Conservation (phyloP, 2,329 filamentous ascomycete species). For the Westerdykella aurantiaca region DNA sequence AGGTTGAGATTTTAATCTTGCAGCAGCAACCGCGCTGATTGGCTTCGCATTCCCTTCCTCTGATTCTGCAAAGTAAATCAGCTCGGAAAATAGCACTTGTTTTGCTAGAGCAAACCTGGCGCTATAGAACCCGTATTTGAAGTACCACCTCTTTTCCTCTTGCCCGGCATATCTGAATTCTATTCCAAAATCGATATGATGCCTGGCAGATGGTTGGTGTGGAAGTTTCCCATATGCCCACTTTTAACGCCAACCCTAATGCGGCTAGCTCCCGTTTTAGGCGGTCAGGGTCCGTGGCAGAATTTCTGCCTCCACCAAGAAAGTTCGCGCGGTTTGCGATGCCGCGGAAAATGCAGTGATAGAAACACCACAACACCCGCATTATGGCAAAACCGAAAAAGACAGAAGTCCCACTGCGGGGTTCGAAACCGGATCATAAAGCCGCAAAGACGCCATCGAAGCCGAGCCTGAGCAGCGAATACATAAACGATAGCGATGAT, state of each 20-base stretch:
- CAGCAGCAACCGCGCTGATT: slow-evolving; percentile 31
- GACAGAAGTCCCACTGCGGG: slow-evolving; percentile 31
- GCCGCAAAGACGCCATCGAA: slow-evolving; percentile 15
- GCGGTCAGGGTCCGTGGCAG: slow-evolving; percentile 11
- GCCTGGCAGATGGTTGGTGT: neutral
- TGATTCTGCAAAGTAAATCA: slow-evolving; percentile 7
- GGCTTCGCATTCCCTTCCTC: slow-evolving; percentile 13
- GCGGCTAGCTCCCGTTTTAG: slow-evolving; percentile 1
- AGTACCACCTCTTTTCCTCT: slow-evolving; percentile 22
- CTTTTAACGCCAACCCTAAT: no score
- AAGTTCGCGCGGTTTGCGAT: slow-evolving; percentile 20
- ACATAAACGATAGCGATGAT: slow-evolving; percentile 30
- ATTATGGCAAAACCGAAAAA: slow-evolving; percentile 32
- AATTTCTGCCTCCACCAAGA: slow-evolving; percentile 23
- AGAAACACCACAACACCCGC: slow-evolving; percentile 7
- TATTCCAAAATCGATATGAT: neutral
- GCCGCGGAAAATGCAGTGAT: neutral
- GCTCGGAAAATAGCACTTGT: neutral
- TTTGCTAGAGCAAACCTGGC: slow-evolving; percentile 8
- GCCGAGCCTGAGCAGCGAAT: slow-evolving; percentile 32
- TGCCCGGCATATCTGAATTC: slow-evolving; percentile 21
- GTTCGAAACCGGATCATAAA: slow-evolving; percentile 23
- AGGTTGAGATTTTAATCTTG: slow-evolving; percentile 21
- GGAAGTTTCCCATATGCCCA: no score
- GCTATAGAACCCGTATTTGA: neutral